Evolutionary conservation across 139 green algal genomes (phyloP).

Genomic region (Nannochloris sp.): DNA sequence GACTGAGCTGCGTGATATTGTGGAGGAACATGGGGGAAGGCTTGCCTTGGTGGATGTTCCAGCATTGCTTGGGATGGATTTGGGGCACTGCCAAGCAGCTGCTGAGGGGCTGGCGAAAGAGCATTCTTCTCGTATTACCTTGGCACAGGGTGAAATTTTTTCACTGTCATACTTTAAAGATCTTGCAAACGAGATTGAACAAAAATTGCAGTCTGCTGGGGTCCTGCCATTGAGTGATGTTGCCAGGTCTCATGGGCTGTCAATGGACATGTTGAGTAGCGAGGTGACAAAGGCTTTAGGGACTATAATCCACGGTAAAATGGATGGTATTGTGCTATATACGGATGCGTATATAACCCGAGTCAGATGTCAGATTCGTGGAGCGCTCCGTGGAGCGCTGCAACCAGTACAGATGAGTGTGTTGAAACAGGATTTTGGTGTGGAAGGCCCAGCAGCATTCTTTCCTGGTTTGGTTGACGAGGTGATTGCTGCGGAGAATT

Average conservation of each 20-base stretch:
- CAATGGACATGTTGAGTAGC: constrained; percentile 59
- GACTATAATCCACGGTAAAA: constrained; percentile 49
- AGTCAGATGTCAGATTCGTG: constrained; percentile 69
- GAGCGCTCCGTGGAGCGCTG: constrained; percentile 57
- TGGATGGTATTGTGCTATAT: constrained; percentile 75
- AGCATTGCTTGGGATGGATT: constrained; percentile 63
- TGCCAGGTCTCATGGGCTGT: constrained; percentile 64
- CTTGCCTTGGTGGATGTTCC: constrained; percentile 74
- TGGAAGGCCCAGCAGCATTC: constrained; percentile 16
- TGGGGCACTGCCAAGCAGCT: constrained; percentile 56
- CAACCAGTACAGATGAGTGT: constrained; percentile 34
- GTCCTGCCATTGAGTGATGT: constrained; percentile 59
- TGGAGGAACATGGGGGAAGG: constrained; percentile 49
- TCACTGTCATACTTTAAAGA: constrained; percentile 69
- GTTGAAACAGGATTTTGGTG: constrained; percentile 29
- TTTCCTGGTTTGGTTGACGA: constrained; percentile 33
- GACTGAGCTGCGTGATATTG: constrained; percentile 36
- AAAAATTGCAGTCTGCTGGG: constrained; percentile 58
- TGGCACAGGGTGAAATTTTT: constrained; percentile 80
- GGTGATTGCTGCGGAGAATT: constrained; percentile 32
- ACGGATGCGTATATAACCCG: constrained; percentile 65
- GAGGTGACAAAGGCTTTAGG: constrained; percentile 43
- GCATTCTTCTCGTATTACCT: constrained; percentile 25
- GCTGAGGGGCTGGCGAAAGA: constrained; percentile 15
- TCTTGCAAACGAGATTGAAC: constrained; percentile 73